phyloP scores from a whole-genome alignment of 306 rosid genomes.

The Castanospermum australe region DNA sequence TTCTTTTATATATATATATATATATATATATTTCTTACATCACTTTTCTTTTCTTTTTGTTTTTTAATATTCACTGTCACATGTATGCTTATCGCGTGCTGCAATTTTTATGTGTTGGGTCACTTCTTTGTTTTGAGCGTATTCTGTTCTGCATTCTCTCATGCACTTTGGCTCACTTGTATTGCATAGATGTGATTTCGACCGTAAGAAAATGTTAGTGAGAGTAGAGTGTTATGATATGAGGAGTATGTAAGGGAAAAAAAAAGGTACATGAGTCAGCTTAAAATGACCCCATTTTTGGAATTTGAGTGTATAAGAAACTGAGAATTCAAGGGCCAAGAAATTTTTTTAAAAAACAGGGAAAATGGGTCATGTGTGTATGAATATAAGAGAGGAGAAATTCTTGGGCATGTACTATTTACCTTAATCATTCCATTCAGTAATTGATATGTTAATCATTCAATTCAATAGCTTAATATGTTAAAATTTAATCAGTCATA shows the following conservation, averaged over 20 bases:
- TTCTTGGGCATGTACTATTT: too few relatives aligned
- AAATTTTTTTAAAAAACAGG: background rate
- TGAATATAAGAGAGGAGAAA: too few relatives aligned
- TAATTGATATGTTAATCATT: too few relatives aligned
- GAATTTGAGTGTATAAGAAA: background rate
- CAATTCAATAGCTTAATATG: too few relatives aligned
- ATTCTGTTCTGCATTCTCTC: background rate
- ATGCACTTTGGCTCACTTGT: background rate
- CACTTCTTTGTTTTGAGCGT: slow-evolving; percentile 4
- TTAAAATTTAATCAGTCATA: too few relatives aligned
- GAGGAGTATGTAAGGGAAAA: background rate
- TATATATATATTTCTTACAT: background rate
- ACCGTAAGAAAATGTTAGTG: background rate
- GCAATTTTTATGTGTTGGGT: background rate
- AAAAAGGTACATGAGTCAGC: background rate
- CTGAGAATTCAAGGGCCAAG: background rate
- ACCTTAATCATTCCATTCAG: too few relatives aligned
- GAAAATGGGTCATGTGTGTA: background rate
- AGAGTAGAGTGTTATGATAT: background rate
- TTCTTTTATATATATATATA: background rate
- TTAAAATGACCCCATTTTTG: background rate
- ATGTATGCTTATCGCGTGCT: background rate
- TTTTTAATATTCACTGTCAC: background rate
- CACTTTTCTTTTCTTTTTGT: background rate
- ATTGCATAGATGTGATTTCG: background rate